Evolutionary conservation across 768 basidiomycete species (phyloP), one percentile per base, ranked within the genome.

Genomic region (Amyloporia xantha): DNA sequence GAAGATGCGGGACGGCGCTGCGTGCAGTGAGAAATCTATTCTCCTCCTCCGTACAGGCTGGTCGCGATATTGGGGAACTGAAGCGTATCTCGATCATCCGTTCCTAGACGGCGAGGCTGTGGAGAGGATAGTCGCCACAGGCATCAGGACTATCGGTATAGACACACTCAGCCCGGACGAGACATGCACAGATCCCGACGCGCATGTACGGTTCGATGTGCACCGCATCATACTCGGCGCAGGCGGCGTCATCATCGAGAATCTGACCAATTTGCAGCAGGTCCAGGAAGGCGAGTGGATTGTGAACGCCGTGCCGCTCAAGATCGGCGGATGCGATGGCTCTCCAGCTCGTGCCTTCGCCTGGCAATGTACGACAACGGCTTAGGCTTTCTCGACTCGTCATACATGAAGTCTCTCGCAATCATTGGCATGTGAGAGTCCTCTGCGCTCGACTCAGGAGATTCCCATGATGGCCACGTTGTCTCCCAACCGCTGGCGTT

Each of bases 311-410:
- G 61, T 78, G 20, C 85, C 85, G n/a, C n/a, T n/a, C n/a, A n/a
- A n/a, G n/a, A n/a, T n/a, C n/a, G 0, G 41, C 79, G 72, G 38
- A 48, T 88, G 66, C 10, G 86, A 88, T 58, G 86, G 81, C 9
- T 81, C 82, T 1, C 85, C 86, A 0, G 71, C 84, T 11, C 71
- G 86, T 47, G 86, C 84, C 2, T 79, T 77, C 54, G 86, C 81
- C 3, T 78, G 69, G 70, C 25, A 41, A 20, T n/a, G n/a, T n/a
- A 28, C 28, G 9, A 25, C 25, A 39, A 48, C 4, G 35, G 3
- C 40, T 7, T 27, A 30, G 12, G 39, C n/a, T 33, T 7, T 7
- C 30, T 7, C 30, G 15, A 33, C 15, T 7, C 15, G 7, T 7
- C 7, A 7, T 15, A 33, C 9, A 15, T 33, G 30, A 33, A 15